Base-by-base conservation (phyloP, 208 protist species). In the Wallacemonas sp. region DNA sequence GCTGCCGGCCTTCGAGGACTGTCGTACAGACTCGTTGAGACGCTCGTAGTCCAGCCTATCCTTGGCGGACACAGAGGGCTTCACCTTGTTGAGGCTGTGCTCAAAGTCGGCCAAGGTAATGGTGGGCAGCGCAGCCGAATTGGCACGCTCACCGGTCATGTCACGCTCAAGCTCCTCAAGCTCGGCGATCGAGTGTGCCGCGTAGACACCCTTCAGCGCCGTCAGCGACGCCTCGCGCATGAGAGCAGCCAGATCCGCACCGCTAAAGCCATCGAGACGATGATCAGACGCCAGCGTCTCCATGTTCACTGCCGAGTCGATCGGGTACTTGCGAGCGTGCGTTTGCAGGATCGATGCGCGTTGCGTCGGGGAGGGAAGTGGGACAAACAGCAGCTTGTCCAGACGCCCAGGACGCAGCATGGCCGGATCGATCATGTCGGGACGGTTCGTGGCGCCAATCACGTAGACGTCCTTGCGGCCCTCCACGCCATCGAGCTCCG, bases 401-500 rank as follows among this genome's bases (percentile, higher is more conserved):
- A 99, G 83, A 5, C 98, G 87, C 6, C 94, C 98, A 1, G 98
- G 98, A 21, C 98, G 88, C n/a, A 99, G 78, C 88, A 99, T 98
- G 9, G 98, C 98, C 17, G 93, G 83, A 70, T 99, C 98, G 71
- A 99, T 99, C 74, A 99, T 98, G 68, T 99, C 98, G 0, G 98
- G 98, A 26, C 98, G 81, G 76, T 99, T 99, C 8, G 98, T 99
- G 0, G 98, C 99, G 3, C 88, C 99, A 71, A 99, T 98, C 26
- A 99, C 93, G 75, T 98, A 99, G 1, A 99, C 96, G 17, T 97
- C 80, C 44, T 92, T 83, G 12, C 97, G 81, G 0, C 84, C 87
- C 38, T 99, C 97, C 1, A 99, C 72, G n/a, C 99, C 99, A 82
- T 99, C 99, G 87, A 99, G 89, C 78, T 99, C 99, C 2, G 99